These are phyloP conservation scores for Lasiodiplodia gonubiensis DNA, from an alignment of 2,329 filamentous ascomycete genomes.

Conservation along the genomic window DNA sequence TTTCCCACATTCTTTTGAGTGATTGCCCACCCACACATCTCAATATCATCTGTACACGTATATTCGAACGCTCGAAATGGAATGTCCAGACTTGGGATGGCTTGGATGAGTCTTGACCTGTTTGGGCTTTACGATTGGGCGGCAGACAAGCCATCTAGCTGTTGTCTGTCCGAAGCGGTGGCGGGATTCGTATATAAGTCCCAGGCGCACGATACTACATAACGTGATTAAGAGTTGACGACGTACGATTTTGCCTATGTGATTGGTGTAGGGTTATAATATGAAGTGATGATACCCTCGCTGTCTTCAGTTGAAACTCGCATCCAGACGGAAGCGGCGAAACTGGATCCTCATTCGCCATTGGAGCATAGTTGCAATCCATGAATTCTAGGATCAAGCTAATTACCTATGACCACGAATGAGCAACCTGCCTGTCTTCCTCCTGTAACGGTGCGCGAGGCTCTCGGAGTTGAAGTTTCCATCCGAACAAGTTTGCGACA, in stretches of 20 bases:
- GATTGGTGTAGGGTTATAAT: background rate
- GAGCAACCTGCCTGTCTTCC: too few relatives aligned
- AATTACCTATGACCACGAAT: background rate
- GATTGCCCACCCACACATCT: background rate
- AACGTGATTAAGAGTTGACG: background rate
- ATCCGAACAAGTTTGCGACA: background rate
- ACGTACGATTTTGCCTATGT: background rate
- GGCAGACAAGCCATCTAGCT: background rate
- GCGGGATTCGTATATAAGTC: background rate
- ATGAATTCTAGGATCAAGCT: background rate
- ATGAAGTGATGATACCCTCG: background rate
- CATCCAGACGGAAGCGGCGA: background rate
- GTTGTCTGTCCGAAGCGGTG: background rate
- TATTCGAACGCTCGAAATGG: background rate
- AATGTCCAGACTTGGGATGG: background rate
- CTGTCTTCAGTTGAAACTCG: background rate
- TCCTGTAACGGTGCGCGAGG: background rate
- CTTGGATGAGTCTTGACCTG: background rate
- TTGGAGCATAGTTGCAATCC: too few relatives aligned
- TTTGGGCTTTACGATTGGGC: background rate
- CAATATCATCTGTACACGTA: background rate
- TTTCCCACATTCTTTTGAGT: background rate
- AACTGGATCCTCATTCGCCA: background rate
- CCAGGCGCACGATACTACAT: background rate
- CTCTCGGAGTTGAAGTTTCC: background rate